Conservation (phyloP, 1,139 yeast species). For the Candida sanyaensis region DNA sequence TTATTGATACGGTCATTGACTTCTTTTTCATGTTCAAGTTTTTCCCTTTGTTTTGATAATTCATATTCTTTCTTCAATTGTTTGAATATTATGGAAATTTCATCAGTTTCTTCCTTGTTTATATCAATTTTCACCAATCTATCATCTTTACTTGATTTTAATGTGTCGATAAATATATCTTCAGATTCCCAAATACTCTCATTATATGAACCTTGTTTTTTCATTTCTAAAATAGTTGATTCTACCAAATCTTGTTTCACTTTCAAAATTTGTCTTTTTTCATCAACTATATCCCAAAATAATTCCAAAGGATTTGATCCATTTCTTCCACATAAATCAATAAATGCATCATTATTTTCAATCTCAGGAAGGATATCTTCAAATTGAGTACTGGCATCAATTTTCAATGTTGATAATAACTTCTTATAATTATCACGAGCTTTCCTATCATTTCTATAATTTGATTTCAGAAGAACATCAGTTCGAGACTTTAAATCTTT, state of each 20-base stretch:
- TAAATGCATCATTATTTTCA: slow-evolving; percentile 61
- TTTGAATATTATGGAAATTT: slow-evolving; percentile 27
- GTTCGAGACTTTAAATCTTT: slow-evolving; percentile 37
- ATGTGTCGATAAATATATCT: slow-evolving; percentile 21
- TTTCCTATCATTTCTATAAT: slow-evolving; percentile 59
- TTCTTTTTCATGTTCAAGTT: slow-evolving; percentile 13
- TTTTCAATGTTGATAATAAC: slow-evolving; percentile 41
- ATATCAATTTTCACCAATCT: slow-evolving; percentile 25
- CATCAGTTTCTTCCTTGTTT: slow-evolving; percentile 19
- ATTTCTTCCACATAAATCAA: slow-evolving; percentile 67
- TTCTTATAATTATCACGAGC: slow-evolving; percentile 62
- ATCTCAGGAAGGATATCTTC: slow-evolving; percentile 52
- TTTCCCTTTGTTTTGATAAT: slow-evolving; percentile 16
- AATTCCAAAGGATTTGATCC: slow-evolving; percentile 83
- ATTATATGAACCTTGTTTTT: slow-evolving; percentile 16
- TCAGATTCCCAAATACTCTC: slow-evolving; percentile 17
- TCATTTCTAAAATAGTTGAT: slow-evolving; percentile 45
- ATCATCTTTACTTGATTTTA: slow-evolving; percentile 26
- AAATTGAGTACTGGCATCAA: slow-evolving; percentile 64
- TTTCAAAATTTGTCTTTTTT: slow-evolving; percentile 54
- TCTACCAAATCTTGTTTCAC: slow-evolving; percentile 63
- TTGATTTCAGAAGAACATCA: slow-evolving; percentile 34
- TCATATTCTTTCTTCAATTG: slow-evolving; percentile 26
- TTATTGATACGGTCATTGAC: slow-evolving; percentile 13
- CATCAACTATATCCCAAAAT: slow-evolving; percentile 76